Base-by-base conservation (phyloP, 164 flowering plant species). In the Umbellularia californica region DNA sequence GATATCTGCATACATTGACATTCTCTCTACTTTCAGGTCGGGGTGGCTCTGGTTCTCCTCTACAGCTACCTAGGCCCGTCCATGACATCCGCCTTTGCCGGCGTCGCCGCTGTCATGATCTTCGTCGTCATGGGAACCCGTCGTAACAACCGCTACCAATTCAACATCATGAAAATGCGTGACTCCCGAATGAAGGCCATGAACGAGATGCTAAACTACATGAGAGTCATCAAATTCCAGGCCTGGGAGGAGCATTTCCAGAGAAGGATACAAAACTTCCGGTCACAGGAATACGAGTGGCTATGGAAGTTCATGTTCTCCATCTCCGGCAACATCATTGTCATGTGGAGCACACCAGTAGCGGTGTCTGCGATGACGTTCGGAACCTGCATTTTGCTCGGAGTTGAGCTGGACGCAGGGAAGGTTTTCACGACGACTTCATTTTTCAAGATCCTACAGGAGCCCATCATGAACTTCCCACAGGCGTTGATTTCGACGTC, bases 201-300 rank as follows among this genome's bases (percentile, higher is more conserved):
- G 0, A 91, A 89, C 64, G 99, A 96, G 81, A 87, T 91, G 97
- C 93, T 96, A 5, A 92, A 85, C 63, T 84, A 91, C 83, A 94
- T 96, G 98, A 79, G 98, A 0, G 95, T 90, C 71, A 93, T 96
- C 68, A 96, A 92, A 84, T 91, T 96, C 77, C 99, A 96, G 77
- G 98, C 97, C 0, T 96, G 99, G 98, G 99, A 96, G 75, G 90
- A 92, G 5, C 93, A 90, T 69, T 96, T 92, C 84, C 81, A 82
- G 52, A 84, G 86, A 80, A 85, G 97, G 72, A 87, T 94, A 52
- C 80, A 75, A 41, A 50, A 78, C 13, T 85, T 90, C 64, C 90
- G 99, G 10, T 85, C 81, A 6, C 70, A 85, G 1, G 98, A 96
- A 77, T 96, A 78, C 69, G 79, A 77, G 2, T 96, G 98, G 99